phyloP scores from a whole-genome alignment of 2,329 filamentous ascomycete species.

The Verticillium tricorpus region DNA sequence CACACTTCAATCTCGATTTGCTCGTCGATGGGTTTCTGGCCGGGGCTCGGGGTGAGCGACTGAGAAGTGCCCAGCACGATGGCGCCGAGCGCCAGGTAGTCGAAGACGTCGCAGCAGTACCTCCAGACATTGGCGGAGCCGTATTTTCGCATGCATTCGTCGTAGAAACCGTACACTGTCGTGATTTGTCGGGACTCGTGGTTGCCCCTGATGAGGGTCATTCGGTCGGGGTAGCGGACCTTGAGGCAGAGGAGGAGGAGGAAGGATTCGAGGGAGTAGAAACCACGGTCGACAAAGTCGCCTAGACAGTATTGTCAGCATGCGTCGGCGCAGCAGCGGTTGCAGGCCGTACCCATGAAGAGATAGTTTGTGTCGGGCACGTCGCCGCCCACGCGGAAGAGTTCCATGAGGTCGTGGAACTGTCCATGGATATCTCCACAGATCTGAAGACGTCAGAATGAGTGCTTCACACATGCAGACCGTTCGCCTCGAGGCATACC shows the following conservation, averaged over 20 bases:
- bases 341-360: slow-evolving; percentile 70
- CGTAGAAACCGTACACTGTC: slow-evolving; percentile 96
- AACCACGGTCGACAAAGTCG: slow-evolving; percentile 96
- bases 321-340: neutral
- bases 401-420: slow-evolving; percentile 95
- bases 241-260: slow-evolving; percentile 93
- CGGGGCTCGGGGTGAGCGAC: slow-evolving; percentile 44
- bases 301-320: slow-evolving; percentile 41
- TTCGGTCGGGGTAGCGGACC: slow-evolving; percentile 94
- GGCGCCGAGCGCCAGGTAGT: slow-evolving; percentile 88
- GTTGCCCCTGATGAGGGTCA: slow-evolving; percentile 92
- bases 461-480: neutral
- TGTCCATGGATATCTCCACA: slow-evolving; percentile 97
- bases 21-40: slow-evolving; percentile 51
- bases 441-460: slow-evolving; percentile 51
- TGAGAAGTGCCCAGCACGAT: slow-evolving; percentile 84
- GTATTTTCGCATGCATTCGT: slow-evolving; percentile 94
- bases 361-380: slow-evolving; percentile 95
- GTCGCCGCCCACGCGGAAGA: slow-evolving; percentile 89
- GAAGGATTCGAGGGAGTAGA: slow-evolving; percentile 97
- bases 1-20: slow-evolving; percentile 92
- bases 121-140: slow-evolving; percentile 96
- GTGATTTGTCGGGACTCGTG: slow-evolving; percentile 97
- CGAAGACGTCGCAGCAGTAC: slow-evolving; percentile 96
- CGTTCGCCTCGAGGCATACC: slow-evolving; percentile 39